Conservation (phyloP, 1,284 basidiomycete species). For the Leccinum laetum region DNA sequence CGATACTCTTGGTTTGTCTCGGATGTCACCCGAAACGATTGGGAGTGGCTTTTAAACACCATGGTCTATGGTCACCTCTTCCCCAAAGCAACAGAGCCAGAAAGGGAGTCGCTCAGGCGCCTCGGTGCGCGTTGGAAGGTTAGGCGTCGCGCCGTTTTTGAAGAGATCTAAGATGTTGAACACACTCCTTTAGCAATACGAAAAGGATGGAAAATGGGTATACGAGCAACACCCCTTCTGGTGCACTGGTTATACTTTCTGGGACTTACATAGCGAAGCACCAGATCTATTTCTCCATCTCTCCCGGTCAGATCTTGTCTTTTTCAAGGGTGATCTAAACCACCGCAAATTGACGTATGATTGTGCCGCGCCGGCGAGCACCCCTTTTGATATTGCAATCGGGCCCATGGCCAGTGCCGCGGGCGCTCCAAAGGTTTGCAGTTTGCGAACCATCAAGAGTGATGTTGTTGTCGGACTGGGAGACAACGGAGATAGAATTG, state of each 20-base stretch:
- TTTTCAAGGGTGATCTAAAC: conserved; percentile 97
- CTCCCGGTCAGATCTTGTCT: conserved; percentile 87
- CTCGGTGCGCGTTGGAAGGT: conserved; percentile 94
- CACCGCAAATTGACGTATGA: conserved; percentile 92
- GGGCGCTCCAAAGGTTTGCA: conserved; percentile 87
- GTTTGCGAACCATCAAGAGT: conserved; percentile 87
- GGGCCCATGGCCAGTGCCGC: conserved; percentile 90
- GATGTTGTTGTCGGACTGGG: conserved; percentile 79
- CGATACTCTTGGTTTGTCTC: conserved; percentile 93
- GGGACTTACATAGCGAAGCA: conserved; percentile 88
- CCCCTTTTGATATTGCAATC: conserved; percentile 91
- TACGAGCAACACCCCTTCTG: conserved; percentile 98
- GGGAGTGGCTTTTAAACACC: conserved; percentile 91
- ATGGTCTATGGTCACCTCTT: conserved; percentile 91
- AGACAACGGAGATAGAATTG: conserved; percentile 70
- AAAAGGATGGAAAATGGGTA: conserved; percentile 91
- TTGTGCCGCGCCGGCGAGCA: conserved; percentile 89
- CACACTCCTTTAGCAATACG: conserved; percentile 68
- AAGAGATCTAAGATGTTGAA: conserved; percentile 11
- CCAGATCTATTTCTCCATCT: conserved; percentile 96
- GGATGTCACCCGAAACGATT: conserved; percentile 97
- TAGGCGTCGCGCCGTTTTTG: conserved; percentile 9
- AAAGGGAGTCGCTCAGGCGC: conserved; percentile 79
- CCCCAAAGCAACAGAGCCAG: conserved; percentile 75
- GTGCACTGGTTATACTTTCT: conserved; percentile 95